These are phyloP conservation scores for Sugiyamaella castrensis DNA, from an alignment of 1,139 yeast species.

Conservation along the genomic window DNA sequence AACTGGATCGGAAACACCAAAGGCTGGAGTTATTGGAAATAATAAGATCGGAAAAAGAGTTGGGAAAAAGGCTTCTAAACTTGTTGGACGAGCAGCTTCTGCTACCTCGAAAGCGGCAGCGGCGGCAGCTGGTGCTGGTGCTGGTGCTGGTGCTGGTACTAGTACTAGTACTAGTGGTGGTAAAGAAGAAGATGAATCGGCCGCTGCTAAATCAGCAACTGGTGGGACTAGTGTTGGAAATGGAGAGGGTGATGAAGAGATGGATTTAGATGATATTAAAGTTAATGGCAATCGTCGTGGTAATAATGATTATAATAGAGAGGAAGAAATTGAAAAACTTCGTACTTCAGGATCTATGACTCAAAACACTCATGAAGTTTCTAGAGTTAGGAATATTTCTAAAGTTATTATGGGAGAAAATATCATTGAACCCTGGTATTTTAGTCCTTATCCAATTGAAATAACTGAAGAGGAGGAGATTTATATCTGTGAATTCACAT, in stretches of 20 bases:
- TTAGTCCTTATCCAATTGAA: slow-evolving; percentile 94
- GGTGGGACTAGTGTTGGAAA: slow-evolving; percentile 10
- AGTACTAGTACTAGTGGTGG: slow-evolving; percentile 11
- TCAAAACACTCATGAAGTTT: slow-evolving; percentile 80
- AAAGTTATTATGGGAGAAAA: slow-evolving; percentile 82
- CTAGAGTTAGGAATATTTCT: slow-evolving; percentile 81
- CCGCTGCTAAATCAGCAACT: slow-evolving; percentile 15
- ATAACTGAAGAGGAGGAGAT: slow-evolving; percentile 86
- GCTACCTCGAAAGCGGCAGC: slow-evolving; percentile 7
- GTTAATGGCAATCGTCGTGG: slow-evolving; percentile 65
- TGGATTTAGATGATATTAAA: slow-evolving; percentile 83
- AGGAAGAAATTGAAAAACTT: slow-evolving; percentile 87
- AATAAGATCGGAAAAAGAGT: slow-evolving; percentile 48
- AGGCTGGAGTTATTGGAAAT: slow-evolving; percentile 9
- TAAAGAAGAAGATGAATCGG: slow-evolving; percentile 29
- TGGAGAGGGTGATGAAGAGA: slow-evolving; percentile 47
- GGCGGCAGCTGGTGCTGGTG: slow-evolving; percentile 11
- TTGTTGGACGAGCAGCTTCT: slow-evolving; percentile 6
- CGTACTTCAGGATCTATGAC: slow-evolving; percentile 97
- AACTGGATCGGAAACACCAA: slow-evolving; percentile 26
- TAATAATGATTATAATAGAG: slow-evolving; percentile 67
- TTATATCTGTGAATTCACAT: slow-evolving; percentile 86
- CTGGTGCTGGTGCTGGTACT: slow-evolving; percentile 2
- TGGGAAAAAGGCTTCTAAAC: slow-evolving; percentile 34
- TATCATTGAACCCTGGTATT: slow-evolving; percentile 98